A percentile compares a stretch with the other conserved stretches of the same genome.
Conservation (phyloP, 345 rosid species). For the Clarkia xantiana region DNA sequence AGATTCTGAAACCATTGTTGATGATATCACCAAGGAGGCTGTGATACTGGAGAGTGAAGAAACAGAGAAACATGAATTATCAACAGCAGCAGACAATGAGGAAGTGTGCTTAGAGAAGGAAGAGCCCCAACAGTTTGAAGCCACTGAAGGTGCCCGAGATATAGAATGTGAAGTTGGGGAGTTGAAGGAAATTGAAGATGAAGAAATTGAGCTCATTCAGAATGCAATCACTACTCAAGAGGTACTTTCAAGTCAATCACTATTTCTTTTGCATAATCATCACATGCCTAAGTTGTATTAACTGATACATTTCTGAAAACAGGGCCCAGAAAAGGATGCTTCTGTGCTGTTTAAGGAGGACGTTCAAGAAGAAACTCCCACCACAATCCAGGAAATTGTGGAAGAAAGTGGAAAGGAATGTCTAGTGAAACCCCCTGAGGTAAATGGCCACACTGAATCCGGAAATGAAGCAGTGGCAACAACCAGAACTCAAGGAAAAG, state of each 20-base stretch:
- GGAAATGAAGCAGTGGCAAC: no score
- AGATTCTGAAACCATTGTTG: constrained; percentile 1
- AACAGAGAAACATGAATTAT: constrained; percentile 4
- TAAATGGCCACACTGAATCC: no score
- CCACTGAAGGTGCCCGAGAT: not conserved
- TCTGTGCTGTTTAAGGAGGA: no score
- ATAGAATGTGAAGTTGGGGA: constrained; percentile 4
- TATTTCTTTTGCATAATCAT: no score
- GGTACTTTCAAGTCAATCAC: not conserved
- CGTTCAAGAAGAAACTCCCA: no score
- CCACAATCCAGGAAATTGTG: no score
- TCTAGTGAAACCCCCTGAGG: no score
- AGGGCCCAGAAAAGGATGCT: no score
- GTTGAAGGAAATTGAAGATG: not conserved
- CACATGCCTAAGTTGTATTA: no score
- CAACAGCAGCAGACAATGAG: constrained; percentile 7
- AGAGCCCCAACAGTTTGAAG: not conserved
- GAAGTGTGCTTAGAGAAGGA: constrained; percentile 6
- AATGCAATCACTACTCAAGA: not conserved
- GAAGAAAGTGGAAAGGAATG: no score
- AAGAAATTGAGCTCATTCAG: constrained; percentile 1
- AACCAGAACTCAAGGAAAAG: not conserved
- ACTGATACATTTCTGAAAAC: no score
- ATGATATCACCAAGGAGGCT: constrained; percentile 6
- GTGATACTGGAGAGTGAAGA: constrained; percentile 4